These are phyloP conservation scores for Acer saccharum DNA, from an alignment of 345 rosid genomes.

Conservation along the genomic window DNA sequence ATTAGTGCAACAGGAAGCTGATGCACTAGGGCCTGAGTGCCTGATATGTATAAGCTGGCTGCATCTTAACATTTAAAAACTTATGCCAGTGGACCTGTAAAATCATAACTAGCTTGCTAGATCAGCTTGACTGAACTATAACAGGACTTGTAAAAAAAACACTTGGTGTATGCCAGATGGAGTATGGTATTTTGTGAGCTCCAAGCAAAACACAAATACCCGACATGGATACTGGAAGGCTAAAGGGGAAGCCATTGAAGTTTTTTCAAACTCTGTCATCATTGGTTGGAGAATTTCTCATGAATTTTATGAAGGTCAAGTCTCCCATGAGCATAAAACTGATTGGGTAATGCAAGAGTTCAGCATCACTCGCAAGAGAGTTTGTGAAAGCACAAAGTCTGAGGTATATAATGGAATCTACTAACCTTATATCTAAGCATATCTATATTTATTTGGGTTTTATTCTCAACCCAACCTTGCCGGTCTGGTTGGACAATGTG, in stretches of 20 bases:
- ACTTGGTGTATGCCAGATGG: slow-evolving; percentile 28
- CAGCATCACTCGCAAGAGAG: slow-evolving; percentile 31
- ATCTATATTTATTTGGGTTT: slow-evolving; percentile 9
- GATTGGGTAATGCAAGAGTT: slow-evolving; percentile 50
- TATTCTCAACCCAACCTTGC: slow-evolving; percentile 14
- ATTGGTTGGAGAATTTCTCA: slow-evolving; percentile 49
- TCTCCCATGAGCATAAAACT: slow-evolving; percentile 31
- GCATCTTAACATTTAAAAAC: neutral
- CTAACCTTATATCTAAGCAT: neutral
- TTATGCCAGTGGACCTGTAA: neutral
- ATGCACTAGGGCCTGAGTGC: neutral
- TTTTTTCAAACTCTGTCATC: slow-evolving; percentile 35
- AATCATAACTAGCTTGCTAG: neutral
- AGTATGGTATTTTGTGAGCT: slow-evolving; percentile 39
- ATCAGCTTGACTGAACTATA: neutral
- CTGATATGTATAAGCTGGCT: neutral
- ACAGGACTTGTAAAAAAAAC: neutral
- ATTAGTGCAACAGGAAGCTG: slow-evolving; percentile 4
- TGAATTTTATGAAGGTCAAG: slow-evolving; percentile 39
- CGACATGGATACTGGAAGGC: slow-evolving; percentile 43
- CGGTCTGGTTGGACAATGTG: slow-evolving; percentile 33
- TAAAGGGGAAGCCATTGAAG: slow-evolving; percentile 37
- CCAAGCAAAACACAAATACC: slow-evolving; percentile 2
- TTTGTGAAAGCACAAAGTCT: slow-evolving; percentile 24
- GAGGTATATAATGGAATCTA: slow-evolving; percentile 32